Evolutionary conservation across 768 basidiomycete genomes (phyloP).

Genomic region (Termitomyces eurrhizus): DNA sequence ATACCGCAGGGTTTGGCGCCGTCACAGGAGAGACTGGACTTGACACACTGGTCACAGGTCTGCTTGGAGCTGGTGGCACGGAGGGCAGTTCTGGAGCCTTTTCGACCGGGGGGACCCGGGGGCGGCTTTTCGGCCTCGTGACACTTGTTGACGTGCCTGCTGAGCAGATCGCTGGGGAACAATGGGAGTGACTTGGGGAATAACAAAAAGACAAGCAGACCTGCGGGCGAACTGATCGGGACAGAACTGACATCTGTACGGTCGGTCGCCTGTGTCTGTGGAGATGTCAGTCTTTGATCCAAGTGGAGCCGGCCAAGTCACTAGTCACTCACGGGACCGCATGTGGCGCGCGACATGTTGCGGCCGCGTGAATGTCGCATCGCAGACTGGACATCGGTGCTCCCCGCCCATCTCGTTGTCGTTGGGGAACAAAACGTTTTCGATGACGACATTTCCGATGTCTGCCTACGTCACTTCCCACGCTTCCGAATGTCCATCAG

Average conservation of each 20-base stretch:
- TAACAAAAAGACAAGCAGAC: slow-evolving; percentile 29
- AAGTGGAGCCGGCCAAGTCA: background rate
- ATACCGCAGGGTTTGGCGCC: slow-evolving; percentile 74
- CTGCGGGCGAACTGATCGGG: slow-evolving; percentile 88
- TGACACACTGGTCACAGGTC: slow-evolving; percentile 81
- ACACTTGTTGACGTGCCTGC: slow-evolving; percentile 83
- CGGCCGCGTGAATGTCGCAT: slow-evolving; percentile 81
- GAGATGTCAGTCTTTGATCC: background rate
- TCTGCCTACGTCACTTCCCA: slow-evolving; percentile 6
- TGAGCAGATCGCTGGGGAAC: slow-evolving; percentile 68
- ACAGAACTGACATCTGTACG: slow-evolving; percentile 83
- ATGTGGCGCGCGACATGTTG: slow-evolving; percentile 88
- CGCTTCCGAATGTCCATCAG: background rate
- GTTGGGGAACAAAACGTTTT: background rate
- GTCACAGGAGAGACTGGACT: slow-evolving; percentile 69
- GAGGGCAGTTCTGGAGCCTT: slow-evolving; percentile 60
- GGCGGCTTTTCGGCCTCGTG: slow-evolving; percentile 69
- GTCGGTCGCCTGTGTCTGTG: slow-evolving; percentile 82
- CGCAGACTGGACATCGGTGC: slow-evolving; percentile 84
- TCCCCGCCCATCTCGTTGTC: slow-evolving; percentile 59
- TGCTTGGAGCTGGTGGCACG: slow-evolving; percentile 45
- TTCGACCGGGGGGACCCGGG: slow-evolving; percentile 44
- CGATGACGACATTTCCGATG: slow-evolving; percentile 4
- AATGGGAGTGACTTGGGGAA: background rate
- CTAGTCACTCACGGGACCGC: slow-evolving; percentile 33